Base-by-base conservation (phyloP, 1,139 yeast genomes). In the Nakaseomyces uthaithaninus region DNA sequence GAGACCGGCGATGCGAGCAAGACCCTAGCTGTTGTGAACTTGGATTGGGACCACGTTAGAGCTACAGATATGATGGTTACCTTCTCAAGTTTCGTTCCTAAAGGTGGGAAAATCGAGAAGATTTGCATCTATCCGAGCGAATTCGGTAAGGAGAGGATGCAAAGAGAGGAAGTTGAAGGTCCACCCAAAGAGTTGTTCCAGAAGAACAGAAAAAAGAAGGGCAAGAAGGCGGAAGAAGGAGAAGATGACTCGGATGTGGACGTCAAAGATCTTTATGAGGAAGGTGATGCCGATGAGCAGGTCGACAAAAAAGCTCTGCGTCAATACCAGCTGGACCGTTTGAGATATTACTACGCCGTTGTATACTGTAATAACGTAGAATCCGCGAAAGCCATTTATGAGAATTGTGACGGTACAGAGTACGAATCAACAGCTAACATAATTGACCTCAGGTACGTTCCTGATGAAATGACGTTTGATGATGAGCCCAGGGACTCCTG, bases 1-100 rank as follows among this genome's bases (percentile, higher is more conserved):
- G 91, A 84, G 39, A 80, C 77, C 45, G 94, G 95, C 33, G 96
- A 89, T 2, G 95, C 95, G 22, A 72, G 94, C 0, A 66, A 67
- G 27, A 67, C 84, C 4, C 71, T 93, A 57, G 98, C 98, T 0
- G 95, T 81, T 2, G 98, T 93, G 24, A 93, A 93, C 55, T 70
- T 93, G 74, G 98, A 93, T 59, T 93, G 98, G 98, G 99, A 93
- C 53, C 84, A 91, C 56, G 71, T 93, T 16, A 73, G 77, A 40
- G 84, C 97, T 0, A 77, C 76, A 10, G 98, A 91, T 60, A 63
- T 93, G 49, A 77, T 85, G 84, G 94, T 94, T 4, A 82, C 97
- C 0, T 86, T 93, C 53, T 67, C 78, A 5, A 80, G 95, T 40
- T 93, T 93, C 65, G 81, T 84, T 15, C 95, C 96, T 12, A 64